Conservation (phyloP, 805 yeast genomes). For the Pichia kluyveri region DNA sequence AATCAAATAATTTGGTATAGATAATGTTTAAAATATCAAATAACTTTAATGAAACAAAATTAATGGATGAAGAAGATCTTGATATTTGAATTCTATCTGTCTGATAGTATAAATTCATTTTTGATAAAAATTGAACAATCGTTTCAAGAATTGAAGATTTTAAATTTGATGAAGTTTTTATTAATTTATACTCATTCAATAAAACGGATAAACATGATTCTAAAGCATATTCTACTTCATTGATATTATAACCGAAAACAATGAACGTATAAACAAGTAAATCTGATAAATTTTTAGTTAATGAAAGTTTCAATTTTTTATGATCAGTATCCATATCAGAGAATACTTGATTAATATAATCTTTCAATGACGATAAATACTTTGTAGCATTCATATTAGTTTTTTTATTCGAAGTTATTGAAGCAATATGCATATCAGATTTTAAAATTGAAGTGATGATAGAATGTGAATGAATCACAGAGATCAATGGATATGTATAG, state of each 20-base stretch:
- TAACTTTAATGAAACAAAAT: constrained; percentile 23
- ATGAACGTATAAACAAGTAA: constrained; percentile 24
- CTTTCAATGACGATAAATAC: constrained; percentile 17
- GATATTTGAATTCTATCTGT: constrained; percentile 20
- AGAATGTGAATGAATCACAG: constrained; percentile 23
- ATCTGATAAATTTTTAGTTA: constrained; percentile 25
- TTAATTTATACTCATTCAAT: constrained; percentile 12
- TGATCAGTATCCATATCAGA: constrained; percentile 20
- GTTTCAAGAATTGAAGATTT: constrained; percentile 23
- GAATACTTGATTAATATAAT: constrained; percentile 14
- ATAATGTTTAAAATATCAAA: constrained; percentile 20
- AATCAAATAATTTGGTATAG: constrained; percentile 17
- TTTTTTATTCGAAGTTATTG: constrained; percentile 19
- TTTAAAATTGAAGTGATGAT: constrained; percentile 21
- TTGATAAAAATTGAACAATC: constrained; percentile 23
- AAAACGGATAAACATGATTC: constrained; percentile 18
- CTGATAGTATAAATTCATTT: constrained; percentile 23
- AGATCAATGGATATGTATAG: constrained; percentile 23
- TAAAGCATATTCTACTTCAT: constrained; percentile 19
- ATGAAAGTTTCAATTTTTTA: constrained; percentile 21
- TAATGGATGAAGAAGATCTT: constrained; percentile 15
- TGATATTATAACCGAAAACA: constrained; percentile 20
- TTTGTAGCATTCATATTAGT: constrained; percentile 11
- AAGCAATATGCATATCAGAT: constrained; percentile 22
- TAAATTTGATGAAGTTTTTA: constrained; percentile 8